Evolutionary conservation across 139 green algal species (phyloP).

Genomic region (Astrephomene gubernaculifera): DNA sequence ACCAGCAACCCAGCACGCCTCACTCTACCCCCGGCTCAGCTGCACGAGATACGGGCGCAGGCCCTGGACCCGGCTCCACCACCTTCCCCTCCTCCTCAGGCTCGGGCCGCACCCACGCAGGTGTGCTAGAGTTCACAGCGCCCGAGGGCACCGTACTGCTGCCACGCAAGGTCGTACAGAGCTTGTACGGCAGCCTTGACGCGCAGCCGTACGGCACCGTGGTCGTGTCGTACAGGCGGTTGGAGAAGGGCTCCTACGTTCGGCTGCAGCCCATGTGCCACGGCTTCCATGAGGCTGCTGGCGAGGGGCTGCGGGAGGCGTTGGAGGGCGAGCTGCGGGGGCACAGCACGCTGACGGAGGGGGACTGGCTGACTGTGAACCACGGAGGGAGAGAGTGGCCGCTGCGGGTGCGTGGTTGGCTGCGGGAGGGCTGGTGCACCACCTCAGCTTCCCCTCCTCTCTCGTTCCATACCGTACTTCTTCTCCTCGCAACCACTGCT

Average conservation of each 20-base stretch:
- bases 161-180: conserved; percentile 71
- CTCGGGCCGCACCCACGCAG: conserved; percentile 62
- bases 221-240: conserved; percentile 60
- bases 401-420: conserved; percentile 23
- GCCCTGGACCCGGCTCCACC: too few relatives aligned
- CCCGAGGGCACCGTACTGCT: conserved; percentile 78
- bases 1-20: not conserved
- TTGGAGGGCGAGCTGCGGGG: conserved; percentile 75
- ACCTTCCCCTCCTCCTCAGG: not conserved
- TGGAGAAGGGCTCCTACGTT: conserved; percentile 70
- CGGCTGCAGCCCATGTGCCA: conserved; percentile 55
- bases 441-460: too few relatives aligned
- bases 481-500: too few relatives aligned
- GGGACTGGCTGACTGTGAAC: conserved; percentile 77
- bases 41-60: not conserved
- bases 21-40: too few relatives aligned
- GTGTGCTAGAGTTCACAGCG: conserved; percentile 84
- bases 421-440: too few relatives aligned
- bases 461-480: too few relatives aligned
- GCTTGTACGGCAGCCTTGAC: conserved; percentile 66
- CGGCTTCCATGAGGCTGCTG: conserved; percentile 75
- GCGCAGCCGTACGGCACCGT: conserved; percentile 35
- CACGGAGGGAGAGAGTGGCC: conserved; percentile 33
- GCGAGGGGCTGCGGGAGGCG: conserved; percentile 57
- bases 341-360: conserved; percentile 76